Evolutionary conservation across 768 basidiomycete genomes (phyloP).

Genomic region (Lactifluus echinatus): DNA sequence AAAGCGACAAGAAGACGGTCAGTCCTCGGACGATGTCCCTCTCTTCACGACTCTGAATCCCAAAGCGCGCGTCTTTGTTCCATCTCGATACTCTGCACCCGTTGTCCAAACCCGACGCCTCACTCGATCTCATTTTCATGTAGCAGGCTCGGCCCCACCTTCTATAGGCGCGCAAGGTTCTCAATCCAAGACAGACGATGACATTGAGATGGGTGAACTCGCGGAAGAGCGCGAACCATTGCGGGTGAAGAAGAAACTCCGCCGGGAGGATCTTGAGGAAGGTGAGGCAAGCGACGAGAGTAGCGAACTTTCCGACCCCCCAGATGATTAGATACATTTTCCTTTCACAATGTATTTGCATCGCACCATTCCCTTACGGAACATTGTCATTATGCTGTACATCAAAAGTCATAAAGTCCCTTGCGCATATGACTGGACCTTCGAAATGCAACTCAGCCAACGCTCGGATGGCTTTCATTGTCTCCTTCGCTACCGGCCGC

Average conservation of each 20-base stretch:
- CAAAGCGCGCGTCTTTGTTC: conserved; percentile 28
- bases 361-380: conserved; percentile 6
- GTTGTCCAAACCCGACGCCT: not conserved
- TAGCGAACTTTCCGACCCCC: conserved; percentile 69
- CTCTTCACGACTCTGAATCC: conserved; percentile 28
- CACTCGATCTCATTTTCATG: not conserved
- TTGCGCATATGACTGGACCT: conserved; percentile 57
- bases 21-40: conserved; percentile 25
- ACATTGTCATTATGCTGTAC: conserved; percentile 31
- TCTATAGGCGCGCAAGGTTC: conserved; percentile 18
- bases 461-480: conserved; percentile 55
- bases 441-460: conserved; percentile 49
- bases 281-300: conserved; percentile 79
- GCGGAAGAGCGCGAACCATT: conserved; percentile 55
- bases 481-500: conserved; percentile 28
- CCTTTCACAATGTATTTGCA: not conserved
- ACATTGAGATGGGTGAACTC: conserved; percentile 90
- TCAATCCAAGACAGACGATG: conserved; percentile 34
- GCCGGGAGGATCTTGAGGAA: conserved; percentile 71
- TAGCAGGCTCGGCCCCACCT: conserved; percentile 15
- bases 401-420: conserved; percentile 67
- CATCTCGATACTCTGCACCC: conserved; percentile 24
- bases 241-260: conserved; percentile 41
- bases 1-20: conserved; percentile 31
- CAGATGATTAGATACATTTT: conserved; percentile 39